Base-by-base conservation (phyloP, 1,139 yeast species). In the Saccharomyces hybrid region DNA sequence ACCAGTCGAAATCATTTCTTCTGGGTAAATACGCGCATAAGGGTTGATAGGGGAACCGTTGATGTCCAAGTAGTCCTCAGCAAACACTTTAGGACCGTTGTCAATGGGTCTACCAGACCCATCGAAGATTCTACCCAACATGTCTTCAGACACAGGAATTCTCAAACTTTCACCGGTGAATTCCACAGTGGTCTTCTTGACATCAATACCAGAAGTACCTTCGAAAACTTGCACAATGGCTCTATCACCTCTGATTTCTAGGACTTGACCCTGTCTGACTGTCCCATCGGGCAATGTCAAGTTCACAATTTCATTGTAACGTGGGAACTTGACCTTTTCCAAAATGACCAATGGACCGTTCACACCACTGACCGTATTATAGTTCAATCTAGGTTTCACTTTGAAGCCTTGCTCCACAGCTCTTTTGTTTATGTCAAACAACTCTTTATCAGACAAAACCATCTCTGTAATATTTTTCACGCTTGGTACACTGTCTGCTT, bases 1-100 rank as follows among this genome's bases (percentile, higher is more conserved):
- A 81, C 99, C 99, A 28, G 99, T 93, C 54, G 97, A 90, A 67
- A 93, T 93, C 99, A 93, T 93, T 79, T 93, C 99, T 78, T 93
- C 99, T 26, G 99, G 99, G 71, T 95, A 93, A 64, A 93, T 93
- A 78, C 99, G 95, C 51, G 97, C 95, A 72, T 76, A 93, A 51
- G 99, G 99, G 71, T 93, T 93, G 72, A 93, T 93, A 67, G 99
- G 99, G 47, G 98, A 90, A 57, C 99, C 99, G 72, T 93, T 93
- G 70, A 93, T 95, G 73, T 93, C 99, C 73, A 95, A 79, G 73
- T 89, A 93, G 73, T 93, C 99, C 74, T 93, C 99, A 53, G 99
- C 99, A 70, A 93, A 87, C 56, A 93, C 96, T 74, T 88, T 88
- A 61, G 99, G 99, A 57, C 99, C 99, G 67, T 89, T 89, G 73